Evolutionary conservation across 805 yeast species (phyloP).

Genomic region (Ogataea parapolymorpha): DNA sequence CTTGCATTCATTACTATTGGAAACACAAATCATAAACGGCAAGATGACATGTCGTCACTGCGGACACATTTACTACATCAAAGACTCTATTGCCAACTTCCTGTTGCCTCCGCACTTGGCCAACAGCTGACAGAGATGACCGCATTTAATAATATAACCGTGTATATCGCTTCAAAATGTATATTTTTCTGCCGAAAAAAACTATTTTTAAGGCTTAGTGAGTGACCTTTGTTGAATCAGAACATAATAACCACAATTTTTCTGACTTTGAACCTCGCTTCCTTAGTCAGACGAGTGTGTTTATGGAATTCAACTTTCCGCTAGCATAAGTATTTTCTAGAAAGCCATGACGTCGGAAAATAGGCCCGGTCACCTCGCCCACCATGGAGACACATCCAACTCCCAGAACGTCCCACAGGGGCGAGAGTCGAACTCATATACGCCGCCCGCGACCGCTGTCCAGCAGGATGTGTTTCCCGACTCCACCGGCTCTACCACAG

Average conservation of each 20-base stretch:
- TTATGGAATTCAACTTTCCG: not conserved
- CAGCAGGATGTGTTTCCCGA: constrained; percentile 14
- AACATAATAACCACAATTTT: not conserved
- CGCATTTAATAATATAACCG: not conserved
- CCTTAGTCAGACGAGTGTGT: not conserved
- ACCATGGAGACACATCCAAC: not conserved
- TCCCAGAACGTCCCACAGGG: not conserved
- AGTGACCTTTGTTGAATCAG: constrained; percentile 2
- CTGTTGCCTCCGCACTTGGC: constrained; percentile 93
- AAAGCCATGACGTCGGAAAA: constrained; percentile 1
- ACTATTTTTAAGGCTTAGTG: constrained; percentile 2
- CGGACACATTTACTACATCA: constrained; percentile 82
- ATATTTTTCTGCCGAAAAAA: constrained; percentile 4
- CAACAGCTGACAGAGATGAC: constrained; percentile 11
- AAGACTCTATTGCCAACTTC: constrained; percentile 91
- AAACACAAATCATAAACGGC: constrained; percentile 85
- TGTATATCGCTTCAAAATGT: not conserved
- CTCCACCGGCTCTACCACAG: not conserved
- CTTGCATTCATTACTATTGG: constrained; percentile 73
- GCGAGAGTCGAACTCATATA: constrained; percentile 1
- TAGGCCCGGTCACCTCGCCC: not conserved
- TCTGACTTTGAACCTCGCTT: not conserved
- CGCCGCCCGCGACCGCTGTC: constrained; percentile 18
- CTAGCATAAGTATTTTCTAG: too few species aligned
- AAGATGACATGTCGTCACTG: constrained; percentile 86